These are phyloP conservation scores for Madurella mycetomatis DNA, from an alignment of 2,329 filamentous ascomycete species.

Conservation along the genomic window DNA sequence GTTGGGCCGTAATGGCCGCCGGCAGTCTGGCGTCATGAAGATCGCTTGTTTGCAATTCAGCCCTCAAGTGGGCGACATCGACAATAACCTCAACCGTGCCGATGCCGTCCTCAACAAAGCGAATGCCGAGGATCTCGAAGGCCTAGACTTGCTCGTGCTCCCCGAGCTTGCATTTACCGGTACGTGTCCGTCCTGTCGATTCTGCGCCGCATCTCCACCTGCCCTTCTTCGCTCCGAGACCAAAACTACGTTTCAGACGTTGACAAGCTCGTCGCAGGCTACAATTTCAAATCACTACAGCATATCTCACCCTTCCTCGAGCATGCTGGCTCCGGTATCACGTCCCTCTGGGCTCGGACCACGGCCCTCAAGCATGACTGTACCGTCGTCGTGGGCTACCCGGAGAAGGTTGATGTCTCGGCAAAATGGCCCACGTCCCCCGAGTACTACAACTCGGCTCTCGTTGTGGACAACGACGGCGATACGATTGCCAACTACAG, in stretches of 20 bases:
- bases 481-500: slow-evolving; percentile 59
- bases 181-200: slow-evolving; percentile 33
- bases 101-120: slow-evolving; percentile 57
- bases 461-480: slow-evolving; percentile 55
- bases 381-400: slow-evolving; percentile 67
- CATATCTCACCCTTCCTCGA: slow-evolving; percentile 69
- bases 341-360: slow-evolving; percentile 65
- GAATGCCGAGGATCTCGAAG: slow-evolving; percentile 51
- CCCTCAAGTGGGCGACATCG: slow-evolving; percentile 63
- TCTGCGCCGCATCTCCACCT: neutral
- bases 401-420: slow-evolving; percentile 58
- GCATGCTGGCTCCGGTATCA: slow-evolving; percentile 59
- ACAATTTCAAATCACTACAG: slow-evolving; percentile 68
- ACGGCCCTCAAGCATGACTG: slow-evolving; percentile 64
- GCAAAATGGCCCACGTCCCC: slow-evolving; percentile 47
- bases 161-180: slow-evolving; percentile 74
- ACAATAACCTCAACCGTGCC: slow-evolving; percentile 66
- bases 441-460: slow-evolving; percentile 52
- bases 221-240: neutral
- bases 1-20: neutral
- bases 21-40: slow-evolving; percentile 19
- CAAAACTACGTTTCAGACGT: neutral
- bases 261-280: slow-evolving; percentile 45
- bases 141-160: slow-evolving; percentile 67
- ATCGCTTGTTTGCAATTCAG: slow-evolving; percentile 65